A percentile compares a stretch with the other conserved stretches of the same genome.
These are phyloP conservation scores for Dendrostoma leiphaemia DNA, from an alignment of 2,329 filamentous ascomycete species.

Conservation along the genomic window DNA sequence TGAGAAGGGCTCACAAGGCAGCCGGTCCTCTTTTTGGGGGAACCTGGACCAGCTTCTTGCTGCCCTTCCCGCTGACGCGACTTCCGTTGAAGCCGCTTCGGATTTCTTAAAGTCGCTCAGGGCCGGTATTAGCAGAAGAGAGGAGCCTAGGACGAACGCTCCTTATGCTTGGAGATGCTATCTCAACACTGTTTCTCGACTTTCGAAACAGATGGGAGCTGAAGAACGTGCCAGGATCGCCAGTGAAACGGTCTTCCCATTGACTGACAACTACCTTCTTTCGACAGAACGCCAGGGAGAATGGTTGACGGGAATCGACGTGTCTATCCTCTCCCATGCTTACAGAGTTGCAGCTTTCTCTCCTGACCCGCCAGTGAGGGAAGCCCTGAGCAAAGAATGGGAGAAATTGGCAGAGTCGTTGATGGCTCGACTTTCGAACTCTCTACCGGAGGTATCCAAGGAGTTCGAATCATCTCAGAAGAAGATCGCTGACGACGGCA, in stretches of 20 bases:
- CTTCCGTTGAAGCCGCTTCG: slow-evolving; percentile 48
- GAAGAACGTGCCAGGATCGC: slow-evolving; percentile 44
- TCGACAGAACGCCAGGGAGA: slow-evolving; percentile 35
- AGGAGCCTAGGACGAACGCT: slow-evolving; percentile 70
- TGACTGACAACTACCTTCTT: slow-evolving; percentile 54
- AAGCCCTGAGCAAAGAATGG: slow-evolving; percentile 60
- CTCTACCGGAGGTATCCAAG: slow-evolving; percentile 77
- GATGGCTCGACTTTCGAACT: slow-evolving; percentile 67
- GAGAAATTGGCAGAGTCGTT: slow-evolving; percentile 57
- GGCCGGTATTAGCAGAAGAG: slow-evolving; percentile 67
- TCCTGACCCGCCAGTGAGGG: slow-evolving; percentile 39
- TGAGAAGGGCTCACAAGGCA: slow-evolving; percentile 81
- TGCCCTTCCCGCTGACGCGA: slow-evolving; percentile 49
- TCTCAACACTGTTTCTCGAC: slow-evolving; percentile 58
- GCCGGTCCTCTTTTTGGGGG: slow-evolving; percentile 70
- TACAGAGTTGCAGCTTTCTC: slow-evolving; percentile 43
- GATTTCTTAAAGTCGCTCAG: slow-evolving; percentile 67
- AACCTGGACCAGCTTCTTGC: slow-evolving; percentile 63
- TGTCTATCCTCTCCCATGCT: slow-evolving; percentile 43
- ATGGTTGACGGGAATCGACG: slow-evolving; percentile 33
- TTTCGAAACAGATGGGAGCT: slow-evolving; percentile 45
- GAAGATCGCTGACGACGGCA: slow-evolving; percentile 62
- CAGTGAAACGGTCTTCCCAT: slow-evolving; percentile 49
- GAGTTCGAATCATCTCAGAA: slow-evolving; percentile 73
- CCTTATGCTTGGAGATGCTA: slow-evolving; percentile 74